Evolutionary conservation across 306 rosid species (phyloP).

Genomic region (Castanea sativa): DNA sequence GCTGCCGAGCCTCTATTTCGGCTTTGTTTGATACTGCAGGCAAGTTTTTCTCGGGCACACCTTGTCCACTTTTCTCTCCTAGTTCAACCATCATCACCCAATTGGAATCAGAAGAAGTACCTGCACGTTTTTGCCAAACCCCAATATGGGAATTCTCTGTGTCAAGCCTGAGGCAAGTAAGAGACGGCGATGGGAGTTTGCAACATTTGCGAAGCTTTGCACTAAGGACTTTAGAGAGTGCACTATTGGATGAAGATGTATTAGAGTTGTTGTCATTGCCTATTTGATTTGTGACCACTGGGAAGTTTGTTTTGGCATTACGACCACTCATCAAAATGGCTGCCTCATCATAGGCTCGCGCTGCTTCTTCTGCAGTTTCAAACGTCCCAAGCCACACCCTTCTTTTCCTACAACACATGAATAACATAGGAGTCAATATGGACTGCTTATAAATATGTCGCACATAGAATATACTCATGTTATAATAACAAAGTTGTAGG

Average conservation of each 20-base stretch:
- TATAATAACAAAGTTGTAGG: no score
- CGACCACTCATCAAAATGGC: conserved; percentile 78
- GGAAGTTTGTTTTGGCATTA: conserved; percentile 83
- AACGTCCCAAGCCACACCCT: conserved; percentile 97
- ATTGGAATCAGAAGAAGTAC: conserved; percentile 53
- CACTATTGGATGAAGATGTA: conserved; percentile 20
- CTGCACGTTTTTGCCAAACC: conserved; percentile 76
- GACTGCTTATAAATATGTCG: no score
- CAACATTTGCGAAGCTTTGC: conserved; percentile 67
- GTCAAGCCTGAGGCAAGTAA: conserved; percentile 84
- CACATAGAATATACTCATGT: not conserved
- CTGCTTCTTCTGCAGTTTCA: conserved; percentile 87
- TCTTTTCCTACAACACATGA: conserved; percentile 51
- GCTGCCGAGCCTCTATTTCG: conserved; percentile 11
- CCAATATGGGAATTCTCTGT: conserved; percentile 73
- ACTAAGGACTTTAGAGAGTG: conserved; percentile 54
- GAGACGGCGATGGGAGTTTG: conserved; percentile 66
- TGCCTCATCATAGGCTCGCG: conserved; percentile 87
- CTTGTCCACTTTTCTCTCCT: conserved; percentile 24
- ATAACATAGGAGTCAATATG: not conserved
- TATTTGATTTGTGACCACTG: conserved; percentile 29
- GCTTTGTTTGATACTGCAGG: not conserved
- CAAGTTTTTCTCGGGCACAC: not conserved
- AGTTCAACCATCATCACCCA: conserved; percentile 89
- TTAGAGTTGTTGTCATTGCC: conserved; percentile 11